phyloP scores from a whole-genome alignment of 495 filamentous ascomycete species.

The Aspergillus haitiensis region DNA sequence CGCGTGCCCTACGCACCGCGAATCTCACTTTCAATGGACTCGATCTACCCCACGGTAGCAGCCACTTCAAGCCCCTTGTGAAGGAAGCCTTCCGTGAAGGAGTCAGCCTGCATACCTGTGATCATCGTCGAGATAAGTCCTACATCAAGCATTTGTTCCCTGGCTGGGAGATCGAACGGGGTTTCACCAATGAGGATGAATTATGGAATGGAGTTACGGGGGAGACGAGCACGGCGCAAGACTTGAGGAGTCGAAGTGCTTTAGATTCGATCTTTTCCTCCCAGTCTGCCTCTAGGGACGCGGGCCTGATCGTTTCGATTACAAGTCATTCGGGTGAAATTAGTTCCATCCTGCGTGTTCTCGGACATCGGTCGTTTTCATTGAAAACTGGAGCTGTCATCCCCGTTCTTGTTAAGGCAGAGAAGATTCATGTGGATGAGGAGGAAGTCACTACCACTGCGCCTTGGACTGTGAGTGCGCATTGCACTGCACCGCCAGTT shows the following conservation, averaged over 20 bases:
- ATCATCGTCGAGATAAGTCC: slow-evolving; percentile 59
- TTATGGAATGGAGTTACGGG: slow-evolving; percentile 58
- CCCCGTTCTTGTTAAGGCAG: slow-evolving; percentile 64
- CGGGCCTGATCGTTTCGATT: slow-evolving; percentile 58
- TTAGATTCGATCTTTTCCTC: slow-evolving; percentile 62
- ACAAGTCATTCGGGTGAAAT: slow-evolving; percentile 72
- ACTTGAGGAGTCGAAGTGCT: slow-evolving; percentile 52
- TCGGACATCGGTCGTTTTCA: slow-evolving; percentile 61
- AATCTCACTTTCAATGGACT: slow-evolving; percentile 60
- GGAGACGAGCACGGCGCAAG: slow-evolving; percentile 56
- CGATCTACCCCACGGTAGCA: slow-evolving; percentile 41
- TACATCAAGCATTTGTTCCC: slow-evolving; percentile 62
- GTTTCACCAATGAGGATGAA: slow-evolving; percentile 62
- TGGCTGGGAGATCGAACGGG: slow-evolving; percentile 57
- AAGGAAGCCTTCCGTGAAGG: slow-evolving; percentile 73
- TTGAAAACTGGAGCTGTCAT: slow-evolving; percentile 69
- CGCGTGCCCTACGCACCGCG: slow-evolving; percentile 65
- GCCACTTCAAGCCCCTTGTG: slow-evolving; percentile 59
- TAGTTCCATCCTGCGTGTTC: slow-evolving; percentile 52
- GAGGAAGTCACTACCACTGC: slow-evolving; percentile 31
- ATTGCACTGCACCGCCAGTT: slow-evolving; percentile 52
- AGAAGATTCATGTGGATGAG: slow-evolving; percentile 29
- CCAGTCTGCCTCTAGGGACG: slow-evolving; percentile 27
- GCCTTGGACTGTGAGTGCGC: slow-evolving; percentile 44
- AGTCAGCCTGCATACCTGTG: slow-evolving; percentile 77